These are phyloP conservation scores for Lachnellula subtilissima DNA, from an alignment of 2,329 filamentous ascomycete species.

Conservation along the genomic window DNA sequence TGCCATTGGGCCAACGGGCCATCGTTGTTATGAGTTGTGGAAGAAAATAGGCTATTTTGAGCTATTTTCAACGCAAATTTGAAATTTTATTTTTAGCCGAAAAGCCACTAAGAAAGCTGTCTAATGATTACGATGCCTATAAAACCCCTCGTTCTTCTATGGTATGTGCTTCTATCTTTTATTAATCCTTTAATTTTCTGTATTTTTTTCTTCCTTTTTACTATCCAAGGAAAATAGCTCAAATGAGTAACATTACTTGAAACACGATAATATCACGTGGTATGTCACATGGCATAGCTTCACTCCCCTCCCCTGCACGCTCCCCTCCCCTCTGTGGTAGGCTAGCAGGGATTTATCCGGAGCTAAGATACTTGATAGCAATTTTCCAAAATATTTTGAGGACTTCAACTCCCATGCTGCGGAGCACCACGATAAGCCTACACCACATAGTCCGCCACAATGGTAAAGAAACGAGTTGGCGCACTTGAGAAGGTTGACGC, in stretches of 20 bases:
- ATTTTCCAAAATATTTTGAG: constrained; percentile 23
- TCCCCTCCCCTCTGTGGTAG: not conserved
- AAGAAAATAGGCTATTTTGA: not conserved
- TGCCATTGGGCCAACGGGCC: constrained; percentile 42
- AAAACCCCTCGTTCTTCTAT: too few relatives aligned
- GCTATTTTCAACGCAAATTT: not conserved
- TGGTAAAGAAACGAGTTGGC: constrained; percentile 84
- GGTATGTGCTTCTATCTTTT: too few relatives aligned
- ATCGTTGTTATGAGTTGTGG: not conserved
- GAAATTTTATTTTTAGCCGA: too few relatives aligned
- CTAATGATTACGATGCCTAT: too few relatives aligned
- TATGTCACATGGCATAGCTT: too few relatives aligned
- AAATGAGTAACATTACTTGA: not conserved
- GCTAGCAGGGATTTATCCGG: constrained; percentile 8
- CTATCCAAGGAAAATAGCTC: too few relatives aligned
- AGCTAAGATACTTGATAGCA: constrained; percentile 31
- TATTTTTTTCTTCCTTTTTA: too few relatives aligned
- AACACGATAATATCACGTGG: not conserved
- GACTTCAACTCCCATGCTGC: constrained; percentile 8
- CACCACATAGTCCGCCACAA: constrained; percentile 34
- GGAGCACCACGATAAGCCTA: constrained; percentile 1
- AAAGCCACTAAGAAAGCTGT: too few relatives aligned
- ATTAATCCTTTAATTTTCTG: too few relatives aligned
- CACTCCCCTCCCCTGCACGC: not conserved
- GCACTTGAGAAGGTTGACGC: constrained; percentile 95